A percentile compares a stretch with the other conserved stretches of the same genome.
Conservation (phyloP, 148 eudicot genomes). For the Fallopia convolvulus region DNA sequence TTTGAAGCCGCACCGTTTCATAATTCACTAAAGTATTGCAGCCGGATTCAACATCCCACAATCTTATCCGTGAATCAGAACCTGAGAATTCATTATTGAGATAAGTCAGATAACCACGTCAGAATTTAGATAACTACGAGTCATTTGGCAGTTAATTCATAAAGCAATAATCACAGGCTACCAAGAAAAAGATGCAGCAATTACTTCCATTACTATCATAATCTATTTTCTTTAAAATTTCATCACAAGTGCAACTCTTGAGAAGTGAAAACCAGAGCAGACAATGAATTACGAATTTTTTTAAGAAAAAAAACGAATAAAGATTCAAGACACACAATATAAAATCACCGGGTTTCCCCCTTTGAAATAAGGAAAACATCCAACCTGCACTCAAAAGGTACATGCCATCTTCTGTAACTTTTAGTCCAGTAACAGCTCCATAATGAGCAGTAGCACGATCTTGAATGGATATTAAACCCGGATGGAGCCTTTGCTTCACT, state of each 20-base stretch:
- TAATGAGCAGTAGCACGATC: constrained; percentile 96
- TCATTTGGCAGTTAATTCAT: not conserved
- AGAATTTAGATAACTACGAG: not conserved
- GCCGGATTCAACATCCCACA: constrained; percentile 92
- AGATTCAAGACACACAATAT: not conserved
- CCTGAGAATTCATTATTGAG: constrained; percentile 37
- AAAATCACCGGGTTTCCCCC: not conserved
- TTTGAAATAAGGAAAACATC: not conserved
- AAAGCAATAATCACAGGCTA: not conserved
- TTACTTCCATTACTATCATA: not conserved
- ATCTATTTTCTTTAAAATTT: not conserved
- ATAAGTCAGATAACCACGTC: not conserved
- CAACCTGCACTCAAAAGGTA: constrained; percentile 95
- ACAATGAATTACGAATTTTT: not conserved
- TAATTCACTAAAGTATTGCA: constrained; percentile 90
- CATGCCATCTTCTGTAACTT: constrained; percentile 86
- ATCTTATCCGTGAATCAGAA: constrained; percentile 89
- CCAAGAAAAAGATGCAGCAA: not conserved
- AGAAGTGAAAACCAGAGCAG: not conserved
- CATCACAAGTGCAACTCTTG: not conserved
- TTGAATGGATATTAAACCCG: constrained; percentile 76
- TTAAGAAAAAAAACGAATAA: not conserved
- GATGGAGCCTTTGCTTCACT: constrained; percentile 76
- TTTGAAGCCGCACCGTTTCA: constrained; percentile 79
- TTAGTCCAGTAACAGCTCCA: constrained; percentile 84